Conservation (phyloP, 148 eudicot species). For the Rhododendron ovatum region DNA sequence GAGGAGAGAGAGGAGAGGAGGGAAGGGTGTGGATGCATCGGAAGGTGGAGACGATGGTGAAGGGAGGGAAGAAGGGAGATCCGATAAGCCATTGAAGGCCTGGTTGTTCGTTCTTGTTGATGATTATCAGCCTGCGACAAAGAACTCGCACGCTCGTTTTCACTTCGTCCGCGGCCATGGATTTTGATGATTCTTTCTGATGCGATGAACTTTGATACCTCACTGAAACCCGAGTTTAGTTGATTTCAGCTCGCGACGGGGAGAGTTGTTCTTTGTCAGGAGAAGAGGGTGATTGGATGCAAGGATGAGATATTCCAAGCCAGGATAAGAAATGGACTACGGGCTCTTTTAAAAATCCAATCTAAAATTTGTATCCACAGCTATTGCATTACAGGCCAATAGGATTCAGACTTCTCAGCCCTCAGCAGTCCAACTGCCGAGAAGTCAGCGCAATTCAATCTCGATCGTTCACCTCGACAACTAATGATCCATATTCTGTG, state of each 20-base stretch:
- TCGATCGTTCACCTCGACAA: no score
- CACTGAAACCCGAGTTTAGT: not conserved
- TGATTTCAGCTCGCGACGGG: no score
- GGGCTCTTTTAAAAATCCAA: no score
- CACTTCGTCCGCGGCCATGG: constrained; percentile 22
- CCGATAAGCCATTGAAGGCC: constrained; percentile 82
- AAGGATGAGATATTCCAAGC: not conserved
- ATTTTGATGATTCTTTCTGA: not conserved
- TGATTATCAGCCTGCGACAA: constrained; percentile 35
- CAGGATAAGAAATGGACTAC: not conserved
- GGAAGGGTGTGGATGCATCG: constrained; percentile 59
- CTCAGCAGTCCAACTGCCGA: no score
- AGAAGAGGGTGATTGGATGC: not conserved
- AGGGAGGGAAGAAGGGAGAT: constrained; percentile 60
- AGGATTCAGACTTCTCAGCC: no score
- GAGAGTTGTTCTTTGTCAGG: not conserved
- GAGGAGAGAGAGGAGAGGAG: constrained; percentile 40
- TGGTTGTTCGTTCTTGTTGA: constrained; percentile 14
- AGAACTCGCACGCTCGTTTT: constrained; percentile 34
- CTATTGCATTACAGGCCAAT: no score
- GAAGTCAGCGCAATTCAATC: no score
- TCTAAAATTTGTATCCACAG: no score
- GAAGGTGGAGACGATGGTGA: constrained; percentile 68
- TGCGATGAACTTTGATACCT: not conserved
- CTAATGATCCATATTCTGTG: no score